phyloP scores from a whole-genome alignment of 306 rosid species.

The Morella rubra region DNA sequence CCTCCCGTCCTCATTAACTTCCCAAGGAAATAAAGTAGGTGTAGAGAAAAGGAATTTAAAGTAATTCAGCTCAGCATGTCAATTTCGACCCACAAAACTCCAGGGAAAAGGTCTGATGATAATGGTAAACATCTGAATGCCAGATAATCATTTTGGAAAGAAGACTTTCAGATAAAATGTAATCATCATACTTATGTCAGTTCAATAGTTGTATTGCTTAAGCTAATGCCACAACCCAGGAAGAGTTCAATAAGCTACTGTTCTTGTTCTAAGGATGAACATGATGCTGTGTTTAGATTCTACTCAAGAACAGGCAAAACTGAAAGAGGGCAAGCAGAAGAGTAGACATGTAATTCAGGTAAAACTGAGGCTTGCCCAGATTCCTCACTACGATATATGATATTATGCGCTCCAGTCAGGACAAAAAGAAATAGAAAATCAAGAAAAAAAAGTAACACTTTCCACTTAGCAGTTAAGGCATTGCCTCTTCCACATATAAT shows the following conservation, averaged over 20 bases:
- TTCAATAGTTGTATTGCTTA: too few relatives aligned
- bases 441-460: background rate
- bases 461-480: background rate
- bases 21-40: background rate
- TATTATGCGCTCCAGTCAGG: too few relatives aligned
- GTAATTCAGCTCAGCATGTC: background rate
- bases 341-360: background rate
- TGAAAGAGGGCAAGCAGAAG: background rate
- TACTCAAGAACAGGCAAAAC: background rate
- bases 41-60: background rate
- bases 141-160: too few relatives aligned
- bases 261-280: background rate
- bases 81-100: too few relatives aligned
- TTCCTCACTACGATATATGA: too few relatives aligned
- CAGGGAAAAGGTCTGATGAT: too few relatives aligned
- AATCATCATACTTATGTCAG: too few relatives aligned
- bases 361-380: too few relatives aligned
- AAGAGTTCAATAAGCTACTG: background rate
- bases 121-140: too few relatives aligned
- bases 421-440: too few relatives aligned
- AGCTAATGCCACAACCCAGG: background rate
- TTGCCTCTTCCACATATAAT: background rate
- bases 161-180: too few relatives aligned
- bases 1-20: background rate
- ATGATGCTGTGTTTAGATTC: background rate